Evolutionary conservation across 1,284 basidiomycete genomes (phyloP), one percentile per base, ranked within the genome.

Genomic region (Afroboletus lepidellus): DNA sequence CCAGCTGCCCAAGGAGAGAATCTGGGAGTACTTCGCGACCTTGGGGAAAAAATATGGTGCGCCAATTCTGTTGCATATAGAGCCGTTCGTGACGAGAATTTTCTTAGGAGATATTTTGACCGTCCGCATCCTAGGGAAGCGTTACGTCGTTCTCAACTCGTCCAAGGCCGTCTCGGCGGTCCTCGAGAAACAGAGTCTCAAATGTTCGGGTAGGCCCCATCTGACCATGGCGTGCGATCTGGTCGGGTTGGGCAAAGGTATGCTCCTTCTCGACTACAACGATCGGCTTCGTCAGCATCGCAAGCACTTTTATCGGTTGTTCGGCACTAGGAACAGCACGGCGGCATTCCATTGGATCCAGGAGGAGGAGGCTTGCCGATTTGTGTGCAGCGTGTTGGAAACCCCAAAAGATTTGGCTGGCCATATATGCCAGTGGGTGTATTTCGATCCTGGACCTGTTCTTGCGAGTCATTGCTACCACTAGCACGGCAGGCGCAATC

Each of bases 41-140:
- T 75, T 78, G 76, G 70, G 76, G 18, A 61, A 67, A 38, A 70
- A 69, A 64, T 77, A 69, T 50, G 77, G 76, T 71, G 57, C 3
- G 67, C 5, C 13, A n/a, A 29, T 16, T 4, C 5, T 6, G 8
- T 41, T 8, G 3, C 42, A 8, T 21, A n/a, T 5, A 12, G 15
- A 20, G 12, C 16, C 16, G 1, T 23, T 24, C n/a, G 21, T 34
- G 8, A 15, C 27, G n/a, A n/a, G n/a, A n/a, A n/a, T n/a, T 23
- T 6, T 30, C 13, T 29, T 9, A 69, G 69, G 69, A 15, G 58
- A 58, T 9, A 57, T 71, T 30, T 54, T 46, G 16, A 50, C 60
- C 23, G 25, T 65, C 9, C 57, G 15, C n/a, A 23, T 58, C 7
- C 29, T 64, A 1, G 60, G 61, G 20, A 62, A 54, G 15, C 55